Conservation (phyloP, 345 rosid genomes). For the Dipteronia dyeriana region DNA sequence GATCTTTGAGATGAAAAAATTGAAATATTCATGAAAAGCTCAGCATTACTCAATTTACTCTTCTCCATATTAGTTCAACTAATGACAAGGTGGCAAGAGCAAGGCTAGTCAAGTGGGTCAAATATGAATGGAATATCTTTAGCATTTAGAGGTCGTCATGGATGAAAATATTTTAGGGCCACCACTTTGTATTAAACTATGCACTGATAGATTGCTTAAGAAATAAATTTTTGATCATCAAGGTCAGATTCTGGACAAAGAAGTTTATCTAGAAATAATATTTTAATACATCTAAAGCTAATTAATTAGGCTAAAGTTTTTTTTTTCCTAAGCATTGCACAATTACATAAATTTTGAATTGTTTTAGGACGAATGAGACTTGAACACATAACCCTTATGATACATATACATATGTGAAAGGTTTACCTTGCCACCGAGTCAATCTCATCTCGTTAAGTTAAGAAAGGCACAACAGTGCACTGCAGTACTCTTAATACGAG, state of each 20-base stretch:
- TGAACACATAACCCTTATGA: too few relatives aligned
- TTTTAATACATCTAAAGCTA: background rate
- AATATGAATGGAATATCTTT: background rate
- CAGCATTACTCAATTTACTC: too few relatives aligned
- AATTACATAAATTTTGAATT: too few relatives aligned
- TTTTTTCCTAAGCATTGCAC: too few relatives aligned
- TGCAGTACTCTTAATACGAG: background rate
- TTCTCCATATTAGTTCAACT: background rate
- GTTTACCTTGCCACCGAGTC: too few relatives aligned
- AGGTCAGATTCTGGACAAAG: slow-evolving; percentile 6
- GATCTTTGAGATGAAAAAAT: too few relatives aligned
- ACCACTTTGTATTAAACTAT: slow-evolving; percentile 14
- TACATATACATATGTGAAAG: too few relatives aligned
- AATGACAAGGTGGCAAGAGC: background rate
- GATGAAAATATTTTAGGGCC: background rate
- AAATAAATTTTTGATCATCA: background rate
- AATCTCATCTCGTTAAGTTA: too few relatives aligned
- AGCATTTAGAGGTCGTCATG: background rate
- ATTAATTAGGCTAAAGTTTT: background rate
- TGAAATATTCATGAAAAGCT: too few relatives aligned
- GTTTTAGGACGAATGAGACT: too few relatives aligned
- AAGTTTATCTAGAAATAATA: slow-evolving; percentile 8
- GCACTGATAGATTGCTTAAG: background rate
- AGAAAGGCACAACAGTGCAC: background rate
- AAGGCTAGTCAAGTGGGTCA: background rate